Conservation (phyloP, 108 stramenopile genomes). For the Stephanodiscus triporus region DNA sequence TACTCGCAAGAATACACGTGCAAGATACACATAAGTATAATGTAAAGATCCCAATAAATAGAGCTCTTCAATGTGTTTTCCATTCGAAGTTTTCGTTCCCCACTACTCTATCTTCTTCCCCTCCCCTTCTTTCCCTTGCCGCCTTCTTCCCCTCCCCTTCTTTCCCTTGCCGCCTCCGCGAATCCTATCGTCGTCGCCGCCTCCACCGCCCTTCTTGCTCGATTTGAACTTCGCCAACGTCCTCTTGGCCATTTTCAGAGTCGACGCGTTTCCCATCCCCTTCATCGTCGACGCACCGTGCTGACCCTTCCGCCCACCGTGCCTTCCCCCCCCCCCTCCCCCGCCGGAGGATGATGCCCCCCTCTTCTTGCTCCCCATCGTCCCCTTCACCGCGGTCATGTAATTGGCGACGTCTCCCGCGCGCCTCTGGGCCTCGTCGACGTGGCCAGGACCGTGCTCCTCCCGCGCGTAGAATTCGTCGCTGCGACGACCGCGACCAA, state of each 20-base stretch:
- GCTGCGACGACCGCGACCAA: slow-evolving; percentile 17
- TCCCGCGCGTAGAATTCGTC: slow-evolving; percentile 24
- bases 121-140: no score
- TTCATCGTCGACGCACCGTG: slow-evolving; percentile 86
- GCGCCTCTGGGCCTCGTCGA: slow-evolving; percentile 64
- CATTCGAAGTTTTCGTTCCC: no score
- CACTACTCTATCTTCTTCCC: no score
- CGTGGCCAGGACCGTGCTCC: slow-evolving; percentile 37
- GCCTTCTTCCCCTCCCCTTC: slow-evolving; percentile 31
- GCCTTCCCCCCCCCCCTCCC: slow-evolving; percentile 8
- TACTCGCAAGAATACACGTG: no score
- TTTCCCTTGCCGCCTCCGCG: slow-evolving; percentile 18
- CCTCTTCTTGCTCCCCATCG: slow-evolving; percentile 62
- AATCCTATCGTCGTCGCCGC: slow-evolving; percentile 19
- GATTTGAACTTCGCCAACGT: slow-evolving; percentile 46
- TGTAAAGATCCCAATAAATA: no score
- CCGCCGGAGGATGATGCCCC: neutral
- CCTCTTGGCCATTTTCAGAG: slow-evolving; percentile 81
- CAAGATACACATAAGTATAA: no score
- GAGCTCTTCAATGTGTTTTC: no score
- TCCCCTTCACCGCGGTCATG: slow-evolving; percentile 68
- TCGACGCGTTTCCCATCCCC: slow-evolving; percentile 70
- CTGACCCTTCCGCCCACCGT: slow-evolving; percentile 65
- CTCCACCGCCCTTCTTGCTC: slow-evolving; percentile 31
- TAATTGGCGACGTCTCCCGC: slow-evolving; percentile 79